Evolutionary conservation across 257 asterid genomes (phyloP).

Genomic region (Nicotiana paniculata): DNA sequence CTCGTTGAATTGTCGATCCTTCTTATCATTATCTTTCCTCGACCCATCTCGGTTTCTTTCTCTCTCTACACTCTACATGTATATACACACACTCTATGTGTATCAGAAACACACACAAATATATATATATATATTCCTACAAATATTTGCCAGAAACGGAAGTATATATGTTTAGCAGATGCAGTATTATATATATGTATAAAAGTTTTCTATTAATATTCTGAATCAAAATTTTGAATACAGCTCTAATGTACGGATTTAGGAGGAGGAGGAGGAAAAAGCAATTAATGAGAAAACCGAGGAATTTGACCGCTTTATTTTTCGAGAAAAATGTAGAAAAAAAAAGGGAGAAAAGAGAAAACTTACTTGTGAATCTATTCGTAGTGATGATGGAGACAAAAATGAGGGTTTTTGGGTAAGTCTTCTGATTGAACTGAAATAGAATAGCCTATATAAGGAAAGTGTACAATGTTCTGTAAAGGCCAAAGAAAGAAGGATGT

Average conservation of each 20-base stretch:
- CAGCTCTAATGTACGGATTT: background rate
- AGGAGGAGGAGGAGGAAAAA: background rate
- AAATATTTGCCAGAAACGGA: too few species aligned
- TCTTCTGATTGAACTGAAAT: background rate
- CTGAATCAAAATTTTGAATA: background rate
- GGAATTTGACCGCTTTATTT: background rate
- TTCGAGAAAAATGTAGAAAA: background rate
- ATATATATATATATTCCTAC: too few species aligned
- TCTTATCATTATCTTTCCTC: conserved; percentile 10
- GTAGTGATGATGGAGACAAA: background rate
- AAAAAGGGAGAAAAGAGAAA: background rate
- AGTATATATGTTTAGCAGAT: background rate
- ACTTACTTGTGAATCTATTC: background rate
- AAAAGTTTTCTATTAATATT: background rate
- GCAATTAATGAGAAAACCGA: background rate
- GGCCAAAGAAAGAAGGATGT: background rate
- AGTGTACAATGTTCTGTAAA: background rate
- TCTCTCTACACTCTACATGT: too few species aligned
- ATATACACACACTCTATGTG: background rate
- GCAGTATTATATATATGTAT: too few species aligned
- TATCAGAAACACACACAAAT: background rate
- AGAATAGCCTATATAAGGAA: background rate
- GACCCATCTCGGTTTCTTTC: background rate
- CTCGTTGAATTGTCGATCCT: conserved; percentile 8
- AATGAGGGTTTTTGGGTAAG: background rate